Evolutionary conservation across 352 stramenopile species (phyloP), one percentile per base, ranked within the genome.

Genomic region (Globisporangium megalacanthum): DNA sequence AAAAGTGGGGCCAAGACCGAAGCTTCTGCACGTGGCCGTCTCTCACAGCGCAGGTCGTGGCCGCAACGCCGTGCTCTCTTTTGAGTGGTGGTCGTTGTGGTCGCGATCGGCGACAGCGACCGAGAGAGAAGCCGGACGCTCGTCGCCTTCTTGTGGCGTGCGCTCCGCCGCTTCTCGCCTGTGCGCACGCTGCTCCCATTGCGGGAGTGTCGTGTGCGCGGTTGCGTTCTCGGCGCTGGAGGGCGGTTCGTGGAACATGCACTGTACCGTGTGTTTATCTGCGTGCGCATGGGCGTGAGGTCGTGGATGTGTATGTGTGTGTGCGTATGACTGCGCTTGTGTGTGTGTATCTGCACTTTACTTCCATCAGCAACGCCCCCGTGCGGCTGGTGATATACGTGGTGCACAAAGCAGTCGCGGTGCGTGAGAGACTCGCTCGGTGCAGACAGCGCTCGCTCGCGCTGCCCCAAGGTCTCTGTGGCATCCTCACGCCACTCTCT

Each of bases 341-440:
- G 50, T 44, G 46, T 36, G 47, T 37, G 41, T 46, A 42, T 73
- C 72, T 71, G 80, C 77, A 79, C 66, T 83, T 87, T 79, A 66
- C 88, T 90, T 90, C 75, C 69, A 87, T 72, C 73, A 57, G 65
- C 59, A 41, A 50, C 59, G 48, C 44, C 63, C 68, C 67, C 55
- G 63, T 85, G 70, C 59, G 62, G 67, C 61, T 69, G 60, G 70
- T 86, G 77, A 85, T 90, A 90, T 90, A 90, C 77, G 80, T 78
- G 83, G 77, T 90, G 80, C 78, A 84, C 58, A 90, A 54, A 90
- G 58, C 64, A 62, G 75, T 50, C 47, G 61, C 67, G 61, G 55
- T 83, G 69, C 64, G 62, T 60, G 69, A 73, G 71, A 59, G 77
- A 72, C 48, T 54, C 47, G 36, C 48, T 58, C 45, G 37, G 54